Percentiles rank a stretch among this genome's conserved stretches.
Evolutionary conservation across 2,329 filamentous ascomycete genomes (phyloP).

Genomic region (Hymenoscyphus scutula): DNA sequence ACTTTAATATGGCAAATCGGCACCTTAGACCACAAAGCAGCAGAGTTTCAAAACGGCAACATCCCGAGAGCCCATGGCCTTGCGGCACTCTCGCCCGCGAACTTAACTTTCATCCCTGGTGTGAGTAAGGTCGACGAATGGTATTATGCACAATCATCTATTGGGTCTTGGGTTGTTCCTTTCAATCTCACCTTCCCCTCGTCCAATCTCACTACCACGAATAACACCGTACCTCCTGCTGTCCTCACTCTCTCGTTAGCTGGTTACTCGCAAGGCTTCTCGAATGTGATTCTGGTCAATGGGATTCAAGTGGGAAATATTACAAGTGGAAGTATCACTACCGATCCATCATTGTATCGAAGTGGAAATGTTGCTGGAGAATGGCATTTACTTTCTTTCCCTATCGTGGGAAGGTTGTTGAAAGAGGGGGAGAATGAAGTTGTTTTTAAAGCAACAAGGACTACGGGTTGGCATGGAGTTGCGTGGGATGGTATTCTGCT

Average conservation of each 20-base stretch:
- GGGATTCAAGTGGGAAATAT: conserved; percentile 38
- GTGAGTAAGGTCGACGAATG: conserved; percentile 42
- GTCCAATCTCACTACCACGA: conserved; percentile 6
- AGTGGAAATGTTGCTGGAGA: conserved; percentile 43
- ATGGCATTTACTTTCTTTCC: conserved; percentile 42
- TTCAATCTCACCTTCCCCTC: conserved; percentile 12
- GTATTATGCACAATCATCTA: conserved; percentile 45
- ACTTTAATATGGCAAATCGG: conserved; percentile 49
- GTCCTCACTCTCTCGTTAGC: conserved; percentile 19
- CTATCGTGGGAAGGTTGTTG: conserved; percentile 34
- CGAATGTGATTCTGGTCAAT: conserved; percentile 40
- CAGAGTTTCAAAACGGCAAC: conserved; percentile 45
- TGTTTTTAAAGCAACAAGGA: conserved; percentile 39
- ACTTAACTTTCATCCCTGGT: conserved; percentile 46
- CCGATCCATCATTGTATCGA: conserved; percentile 43
- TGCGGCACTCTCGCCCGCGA: conserved; percentile 44
- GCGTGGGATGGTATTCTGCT: conserved; percentile 43
- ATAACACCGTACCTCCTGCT: background rate
- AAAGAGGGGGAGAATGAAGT: conserved; percentile 39
- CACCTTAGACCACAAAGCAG: conserved; percentile 45
- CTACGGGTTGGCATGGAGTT: conserved; percentile 40
- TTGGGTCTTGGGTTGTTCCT: conserved; percentile 19
- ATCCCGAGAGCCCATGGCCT: conserved; percentile 45
- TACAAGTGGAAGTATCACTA: conserved; percentile 35
- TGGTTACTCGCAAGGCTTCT: conserved; percentile 32